Evolutionary conservation across 768 basidiomycete genomes (phyloP).

Genomic region (Boletus fagicola): DNA sequence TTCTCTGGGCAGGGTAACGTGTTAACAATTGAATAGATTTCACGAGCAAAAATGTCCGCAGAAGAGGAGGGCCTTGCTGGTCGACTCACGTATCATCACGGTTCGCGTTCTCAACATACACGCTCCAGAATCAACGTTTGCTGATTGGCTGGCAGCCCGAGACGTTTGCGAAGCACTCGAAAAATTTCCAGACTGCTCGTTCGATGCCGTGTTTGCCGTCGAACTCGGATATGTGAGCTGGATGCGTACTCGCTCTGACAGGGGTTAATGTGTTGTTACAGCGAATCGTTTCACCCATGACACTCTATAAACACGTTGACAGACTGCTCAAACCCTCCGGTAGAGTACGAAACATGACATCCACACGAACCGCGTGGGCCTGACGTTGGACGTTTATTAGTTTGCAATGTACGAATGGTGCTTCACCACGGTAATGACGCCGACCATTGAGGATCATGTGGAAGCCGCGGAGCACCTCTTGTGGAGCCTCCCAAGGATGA

Average conservation of each 20-base stretch:
- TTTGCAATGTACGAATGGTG: constrained; percentile 10
- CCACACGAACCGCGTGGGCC: too few species aligned
- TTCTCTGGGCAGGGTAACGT: background rate
- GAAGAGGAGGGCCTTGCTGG: background rate
- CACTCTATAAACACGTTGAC: background rate
- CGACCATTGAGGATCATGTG: background rate
- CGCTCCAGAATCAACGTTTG: background rate
- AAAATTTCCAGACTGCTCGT: constrained; percentile 1
- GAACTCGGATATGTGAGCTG: constrained; percentile 7
- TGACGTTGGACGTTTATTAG: background rate
- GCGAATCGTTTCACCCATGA: background rate
- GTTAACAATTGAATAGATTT: background rate
- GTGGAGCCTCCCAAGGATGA: background rate
- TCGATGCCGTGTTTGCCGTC: constrained; percentile 8
- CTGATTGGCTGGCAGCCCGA: background rate
- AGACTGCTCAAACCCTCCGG: constrained; percentile 7
- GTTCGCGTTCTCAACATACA: background rate
- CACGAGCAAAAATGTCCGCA: background rate
- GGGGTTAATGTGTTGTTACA: background rate
- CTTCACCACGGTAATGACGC: constrained; percentile 1
- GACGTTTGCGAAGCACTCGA: constrained; percentile 4
- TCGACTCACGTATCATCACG: constrained; percentile 4
- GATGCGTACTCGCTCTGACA: background rate
- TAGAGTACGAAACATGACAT: background rate
- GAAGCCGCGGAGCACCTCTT: background rate